Evolutionary conservation across 106 monocot genomes (phyloP).

Genomic region (Phalaenopsis equestris): DNA sequence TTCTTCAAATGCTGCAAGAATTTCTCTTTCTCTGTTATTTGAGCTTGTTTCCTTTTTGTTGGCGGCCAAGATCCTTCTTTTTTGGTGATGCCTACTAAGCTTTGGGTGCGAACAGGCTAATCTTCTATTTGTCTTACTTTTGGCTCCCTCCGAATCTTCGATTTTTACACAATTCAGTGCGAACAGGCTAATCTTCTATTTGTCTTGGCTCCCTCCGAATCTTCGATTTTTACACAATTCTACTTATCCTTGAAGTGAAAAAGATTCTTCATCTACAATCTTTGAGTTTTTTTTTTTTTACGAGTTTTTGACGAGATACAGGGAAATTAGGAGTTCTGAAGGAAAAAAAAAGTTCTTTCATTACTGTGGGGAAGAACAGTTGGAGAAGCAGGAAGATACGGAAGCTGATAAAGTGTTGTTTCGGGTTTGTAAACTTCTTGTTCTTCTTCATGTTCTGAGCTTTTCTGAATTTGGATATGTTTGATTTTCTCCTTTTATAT

Average conservation of each 20-base stretch:
- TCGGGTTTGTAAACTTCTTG: background rate
- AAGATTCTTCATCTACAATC: background rate
- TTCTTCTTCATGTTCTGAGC: background rate
- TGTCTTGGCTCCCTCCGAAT: too few species aligned
- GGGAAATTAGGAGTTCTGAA: background rate
- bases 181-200: background rate
- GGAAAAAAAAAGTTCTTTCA: background rate
- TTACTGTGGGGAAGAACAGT: background rate
- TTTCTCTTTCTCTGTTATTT: background rate
- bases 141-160: background rate
- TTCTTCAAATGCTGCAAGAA: background rate
- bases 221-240: background rate
- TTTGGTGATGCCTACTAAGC: background rate
- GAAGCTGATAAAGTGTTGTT: background rate
- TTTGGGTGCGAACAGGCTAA: background rate
- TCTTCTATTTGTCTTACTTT: too few species aligned
- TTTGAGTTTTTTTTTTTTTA: background rate
- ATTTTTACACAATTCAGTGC: background rate
- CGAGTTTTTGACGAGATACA: background rate
- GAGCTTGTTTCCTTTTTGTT: background rate
- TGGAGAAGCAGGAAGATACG: background rate
- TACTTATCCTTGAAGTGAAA: background rate
- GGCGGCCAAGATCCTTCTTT: background rate
- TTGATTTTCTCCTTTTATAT: background rate
- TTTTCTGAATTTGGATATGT: background rate